Conservation (phyloP, 2,329 filamentous ascomycete genomes). For the Coniochaeta hoffmannii region DNA sequence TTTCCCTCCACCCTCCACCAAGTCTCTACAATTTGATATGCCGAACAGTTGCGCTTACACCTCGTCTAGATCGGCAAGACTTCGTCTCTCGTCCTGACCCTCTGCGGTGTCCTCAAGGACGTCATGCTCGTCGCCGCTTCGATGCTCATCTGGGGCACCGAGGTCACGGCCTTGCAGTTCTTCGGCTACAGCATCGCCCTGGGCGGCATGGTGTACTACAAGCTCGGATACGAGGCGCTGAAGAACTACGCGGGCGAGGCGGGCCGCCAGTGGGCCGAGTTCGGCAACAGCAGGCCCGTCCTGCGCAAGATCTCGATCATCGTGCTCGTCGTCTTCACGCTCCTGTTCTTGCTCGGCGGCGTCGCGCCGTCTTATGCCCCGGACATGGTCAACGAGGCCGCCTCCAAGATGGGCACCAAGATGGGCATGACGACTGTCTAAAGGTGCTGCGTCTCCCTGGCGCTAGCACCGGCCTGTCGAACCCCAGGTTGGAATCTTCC, state of each 20-base stretch:
- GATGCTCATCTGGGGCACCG: constrained; percentile 75
- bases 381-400: constrained; percentile 44
- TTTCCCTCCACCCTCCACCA: neutral
- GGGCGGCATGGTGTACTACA: constrained; percentile 75
- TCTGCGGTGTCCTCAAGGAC: constrained; percentile 83
- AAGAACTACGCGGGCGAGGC: constrained; percentile 70
- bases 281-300: constrained; percentile 68
- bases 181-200: constrained; percentile 80
- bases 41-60: neutral
- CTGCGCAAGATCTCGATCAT: constrained; percentile 73
- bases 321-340: constrained; percentile 48
- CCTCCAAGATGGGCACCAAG: constrained; percentile 43
- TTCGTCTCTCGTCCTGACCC: constrained; percentile 76
- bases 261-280: constrained; percentile 76
- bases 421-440: constrained; percentile 30
- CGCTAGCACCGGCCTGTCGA: too few relatives aligned
- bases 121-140: constrained; percentile 74
- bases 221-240: constrained; percentile 75
- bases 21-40: neutral
- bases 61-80: constrained; percentile 78
- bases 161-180: constrained; percentile 67
- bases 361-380: constrained; percentile 54
- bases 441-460: too few relatives aligned
- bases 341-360: constrained; percentile 65
- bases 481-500: neutral